These are phyloP conservation scores for Bruguiera hainesii DNA, from an alignment of 441 rosid species.

Conservation along the genomic window DNA sequence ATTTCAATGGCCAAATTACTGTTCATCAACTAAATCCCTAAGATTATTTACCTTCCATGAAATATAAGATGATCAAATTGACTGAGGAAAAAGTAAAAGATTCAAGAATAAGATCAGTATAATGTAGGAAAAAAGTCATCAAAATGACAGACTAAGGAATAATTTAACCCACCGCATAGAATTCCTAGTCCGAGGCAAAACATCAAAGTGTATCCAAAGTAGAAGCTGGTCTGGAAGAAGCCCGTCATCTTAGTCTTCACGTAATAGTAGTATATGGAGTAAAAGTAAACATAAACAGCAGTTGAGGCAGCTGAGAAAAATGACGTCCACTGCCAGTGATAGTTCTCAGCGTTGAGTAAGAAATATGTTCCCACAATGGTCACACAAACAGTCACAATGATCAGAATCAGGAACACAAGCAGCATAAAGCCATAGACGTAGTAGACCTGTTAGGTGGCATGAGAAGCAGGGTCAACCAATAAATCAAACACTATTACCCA, in stretches of 20 bases:
- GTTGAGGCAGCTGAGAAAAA: constrained; percentile 96
- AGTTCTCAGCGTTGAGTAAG: constrained; percentile 91
- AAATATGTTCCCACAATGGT: constrained; percentile 94
- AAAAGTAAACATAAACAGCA: constrained; percentile 85
- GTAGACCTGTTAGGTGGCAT: constrained; percentile 60
- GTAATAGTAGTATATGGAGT: constrained; percentile 84
- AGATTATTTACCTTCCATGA: too few relatives aligned
- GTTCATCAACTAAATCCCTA: too few relatives aligned
- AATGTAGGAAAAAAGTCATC: not conserved
- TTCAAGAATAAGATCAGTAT: not conserved
- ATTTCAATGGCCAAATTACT: too few relatives aligned
- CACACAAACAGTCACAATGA: constrained; percentile 87
- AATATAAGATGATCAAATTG: too few relatives aligned
- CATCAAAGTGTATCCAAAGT: constrained; percentile 97
- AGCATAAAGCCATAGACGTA: constrained; percentile 95
- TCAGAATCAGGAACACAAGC: constrained; percentile 82
- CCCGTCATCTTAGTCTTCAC: constrained; percentile 97
- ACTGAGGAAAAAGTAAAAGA: not conserved
- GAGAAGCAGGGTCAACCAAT: not conserved
- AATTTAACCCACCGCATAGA: constrained; percentile 70
- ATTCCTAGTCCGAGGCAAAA: constrained; percentile 94
- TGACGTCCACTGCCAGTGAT: constrained; percentile 99
- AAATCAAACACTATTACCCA: not conserved
- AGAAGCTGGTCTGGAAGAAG: constrained; percentile 97
- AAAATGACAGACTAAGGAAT: not conserved